These are phyloP conservation scores for Silene coronaria DNA, from an alignment of 179 eudicot genomes.

Conservation along the genomic window DNA sequence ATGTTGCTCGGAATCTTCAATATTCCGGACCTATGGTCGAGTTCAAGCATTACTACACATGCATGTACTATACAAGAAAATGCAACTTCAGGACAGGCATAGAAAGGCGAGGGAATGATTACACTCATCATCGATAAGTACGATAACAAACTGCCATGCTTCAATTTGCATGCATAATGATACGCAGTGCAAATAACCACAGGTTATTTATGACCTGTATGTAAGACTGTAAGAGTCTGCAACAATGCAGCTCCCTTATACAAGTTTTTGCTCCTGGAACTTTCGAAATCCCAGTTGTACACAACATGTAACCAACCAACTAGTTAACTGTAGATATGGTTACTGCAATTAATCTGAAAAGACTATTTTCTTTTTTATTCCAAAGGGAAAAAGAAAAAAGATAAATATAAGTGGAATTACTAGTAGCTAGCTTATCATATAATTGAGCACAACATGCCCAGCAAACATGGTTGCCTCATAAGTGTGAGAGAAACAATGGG, in stretches of 20 bases:
- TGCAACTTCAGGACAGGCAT: not conserved
- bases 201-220: conserved; percentile 7
- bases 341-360: conserved; percentile 3
- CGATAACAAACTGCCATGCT: conserved; percentile 12
- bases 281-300: conserved; percentile 9
- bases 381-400: conserved; percentile 7
- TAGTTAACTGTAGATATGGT: not conserved
- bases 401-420: not conserved
- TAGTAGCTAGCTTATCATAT: conserved; percentile 9
- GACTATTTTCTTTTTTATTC: conserved; percentile 5
- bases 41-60: conserved; percentile 11
- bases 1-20: not conserved
- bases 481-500: conserved; percentile 20
- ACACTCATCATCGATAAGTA: conserved; percentile 12
- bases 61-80: not conserved
- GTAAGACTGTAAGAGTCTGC: not conserved
- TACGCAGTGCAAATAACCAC: conserved; percentile 12
- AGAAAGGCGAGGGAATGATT: not conserved
- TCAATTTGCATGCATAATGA: conserved; percentile 12
- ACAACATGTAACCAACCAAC: conserved; percentile 12
- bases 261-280: conserved; percentile 7
- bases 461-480: conserved; percentile 18
- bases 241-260: conserved; percentile 16
- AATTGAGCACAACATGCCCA: conserved; percentile 22
- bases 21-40: not conserved